Percentiles rank a stretch among this genome's conserved stretches.
Evolutionary conservation across 441 rosid genomes (phyloP).

Genomic region (Gossypium lobatum): DNA sequence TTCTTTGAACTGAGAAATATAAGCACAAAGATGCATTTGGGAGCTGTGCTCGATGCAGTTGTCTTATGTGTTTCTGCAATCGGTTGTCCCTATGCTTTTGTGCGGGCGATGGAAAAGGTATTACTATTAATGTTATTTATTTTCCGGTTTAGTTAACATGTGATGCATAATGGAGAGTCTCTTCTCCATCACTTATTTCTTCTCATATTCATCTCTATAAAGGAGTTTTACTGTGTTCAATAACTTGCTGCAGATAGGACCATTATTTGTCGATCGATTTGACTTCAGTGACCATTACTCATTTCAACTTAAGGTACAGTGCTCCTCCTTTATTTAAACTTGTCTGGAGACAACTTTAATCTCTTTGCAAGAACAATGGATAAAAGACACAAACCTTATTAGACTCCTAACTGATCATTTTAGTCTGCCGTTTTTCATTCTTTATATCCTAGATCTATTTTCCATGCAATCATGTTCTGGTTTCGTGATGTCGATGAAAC

Average conservation of each 20-base stretch:
- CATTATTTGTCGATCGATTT: slow-evolving; percentile 45
- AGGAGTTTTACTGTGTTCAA: too few relatives aligned
- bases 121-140: not conserved
- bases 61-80: slow-evolving; percentile 73
- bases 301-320: slow-evolving; percentile 43
- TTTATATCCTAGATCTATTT: slow-evolving; percentile 1
- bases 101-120: slow-evolving; percentile 49
- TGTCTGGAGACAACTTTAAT: not conserved
- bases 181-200: not conserved
- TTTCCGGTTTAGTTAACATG: not conserved
- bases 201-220: not conserved
- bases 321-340: not conserved
- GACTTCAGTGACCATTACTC: slow-evolving; percentile 74
- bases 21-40: slow-evolving; percentile 32
- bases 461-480: not conserved
- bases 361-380: not conserved
- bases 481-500: not conserved
- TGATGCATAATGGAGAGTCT: not conserved
- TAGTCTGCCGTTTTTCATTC: not conserved
- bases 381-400: too few relatives aligned
- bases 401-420: not conserved
- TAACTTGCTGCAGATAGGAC: slow-evolving; percentile 53
- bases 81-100: slow-evolving; percentile 69
- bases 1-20: slow-evolving; percentile 47
- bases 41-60: slow-evolving; percentile 25